phyloP scores from a whole-genome alignment of 768 basidiomycete genomes.

The Holtermanniella nyarrowii region DNA sequence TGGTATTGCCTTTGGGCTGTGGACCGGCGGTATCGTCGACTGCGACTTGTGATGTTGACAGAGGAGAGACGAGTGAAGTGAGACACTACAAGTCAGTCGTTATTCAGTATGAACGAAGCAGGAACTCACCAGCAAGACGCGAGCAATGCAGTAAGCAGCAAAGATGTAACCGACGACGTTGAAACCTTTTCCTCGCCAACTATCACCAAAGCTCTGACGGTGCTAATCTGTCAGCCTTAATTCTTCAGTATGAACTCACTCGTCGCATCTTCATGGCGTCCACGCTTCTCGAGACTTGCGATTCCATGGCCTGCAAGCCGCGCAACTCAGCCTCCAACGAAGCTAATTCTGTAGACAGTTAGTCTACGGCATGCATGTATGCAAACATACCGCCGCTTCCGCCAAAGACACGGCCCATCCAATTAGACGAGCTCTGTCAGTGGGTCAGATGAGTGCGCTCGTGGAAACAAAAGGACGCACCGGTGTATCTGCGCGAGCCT shows the following conservation, averaged over 20 bases:
- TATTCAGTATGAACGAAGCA: background rate
- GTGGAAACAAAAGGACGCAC: background rate
- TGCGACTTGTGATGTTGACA: slow-evolving; percentile 17
- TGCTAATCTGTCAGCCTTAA: slow-evolving; percentile 7
- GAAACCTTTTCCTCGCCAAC: slow-evolving; percentile 28
- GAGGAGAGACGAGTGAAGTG: slow-evolving; percentile 30
- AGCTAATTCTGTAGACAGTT: slow-evolving; percentile 7
- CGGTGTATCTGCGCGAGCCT: background rate
- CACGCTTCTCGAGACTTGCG: slow-evolving; percentile 23
- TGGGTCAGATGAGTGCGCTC: background rate
- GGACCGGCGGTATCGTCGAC: slow-evolving; percentile 1
- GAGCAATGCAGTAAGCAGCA: slow-evolving; percentile 36
- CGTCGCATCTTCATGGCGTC: slow-evolving; percentile 31
- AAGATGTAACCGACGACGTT: slow-evolving; percentile 34
- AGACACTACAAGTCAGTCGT: slow-evolving; percentile 21
- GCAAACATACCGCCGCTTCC: slow-evolving; percentile 16
- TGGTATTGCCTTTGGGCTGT: slow-evolving; percentile 30
- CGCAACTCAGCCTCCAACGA: slow-evolving; percentile 25
- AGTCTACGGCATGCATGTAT: background rate
- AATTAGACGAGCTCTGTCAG: slow-evolving; percentile 1
- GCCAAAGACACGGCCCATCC: slow-evolving; percentile 33
- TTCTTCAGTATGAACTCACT: slow-evolving; percentile 11
- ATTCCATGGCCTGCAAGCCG: slow-evolving; percentile 33
- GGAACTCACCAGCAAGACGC: slow-evolving; percentile 31
- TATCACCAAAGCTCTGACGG: slow-evolving; percentile 34